Percentiles rank a stretch among this genome's conserved stretches.
Evolutionary conservation across 2,329 filamentous ascomycete genomes (phyloP).

Genomic region (Neopestalotiopsis rosae): DNA sequence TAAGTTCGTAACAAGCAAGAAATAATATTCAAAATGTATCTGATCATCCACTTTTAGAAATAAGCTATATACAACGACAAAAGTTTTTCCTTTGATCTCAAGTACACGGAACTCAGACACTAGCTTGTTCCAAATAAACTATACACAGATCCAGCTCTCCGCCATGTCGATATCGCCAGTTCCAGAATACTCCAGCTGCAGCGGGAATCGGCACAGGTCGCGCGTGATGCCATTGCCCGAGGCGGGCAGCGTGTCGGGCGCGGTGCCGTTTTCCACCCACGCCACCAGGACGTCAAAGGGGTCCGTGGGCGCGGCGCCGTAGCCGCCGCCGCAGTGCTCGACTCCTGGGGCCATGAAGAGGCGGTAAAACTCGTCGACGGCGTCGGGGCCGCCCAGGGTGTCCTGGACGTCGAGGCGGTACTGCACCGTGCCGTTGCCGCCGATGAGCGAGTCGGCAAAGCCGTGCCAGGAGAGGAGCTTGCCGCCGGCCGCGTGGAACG

Average conservation of each 20-base stretch:
- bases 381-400: conserved; percentile 29
- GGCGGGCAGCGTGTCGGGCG: conserved; percentile 9
- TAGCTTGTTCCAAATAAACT: too few relatives aligned
- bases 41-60: too few relatives aligned
- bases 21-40: too few relatives aligned
- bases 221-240: conserved; percentile 11
- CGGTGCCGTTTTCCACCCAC: conserved; percentile 18
- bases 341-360: conserved; percentile 13
- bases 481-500: conserved; percentile 14
- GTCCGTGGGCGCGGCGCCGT: conserved; percentile 10
- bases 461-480: conserved; percentile 17
- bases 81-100: too few relatives aligned
- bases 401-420: conserved; percentile 36
- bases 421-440: conserved; percentile 35
- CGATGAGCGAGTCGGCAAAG: conserved; percentile 31
- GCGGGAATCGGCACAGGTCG: neutral
- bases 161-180: neutral
- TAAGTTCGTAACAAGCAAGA: too few relatives aligned
- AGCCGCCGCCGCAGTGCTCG: conserved; percentile 12
- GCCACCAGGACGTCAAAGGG: conserved; percentile 4
- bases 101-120: too few relatives aligned
- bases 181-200: conserved; percentile 6
- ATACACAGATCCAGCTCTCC: conserved; percentile 13
- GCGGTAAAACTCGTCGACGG: conserved; percentile 19
- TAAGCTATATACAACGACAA: too few relatives aligned